A percentile compares a stretch with the other conserved stretches of the same genome.
Evolutionary conservation across 129 eudicot species (phyloP).

Genomic region (Calendula officinalis): DNA sequence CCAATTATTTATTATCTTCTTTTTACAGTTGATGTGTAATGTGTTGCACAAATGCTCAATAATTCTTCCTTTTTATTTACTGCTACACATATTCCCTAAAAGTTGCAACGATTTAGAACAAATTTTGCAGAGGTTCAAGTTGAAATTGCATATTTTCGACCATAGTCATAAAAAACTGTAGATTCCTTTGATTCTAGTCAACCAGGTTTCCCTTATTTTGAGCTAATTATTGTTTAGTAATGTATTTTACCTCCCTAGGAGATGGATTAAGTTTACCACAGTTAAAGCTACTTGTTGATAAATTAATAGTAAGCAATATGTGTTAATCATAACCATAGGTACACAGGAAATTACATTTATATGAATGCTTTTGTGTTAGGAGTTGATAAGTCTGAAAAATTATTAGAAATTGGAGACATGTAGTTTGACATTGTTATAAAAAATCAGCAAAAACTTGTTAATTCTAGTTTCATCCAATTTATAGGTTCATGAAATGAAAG

Average conservation of each 20-base stretch:
- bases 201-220: background rate
- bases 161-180: background rate
- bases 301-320: background rate
- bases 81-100: background rate
- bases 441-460: constrained; percentile 35
- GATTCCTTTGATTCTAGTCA: background rate
- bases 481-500: constrained; percentile 71
- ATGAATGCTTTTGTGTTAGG: no score
- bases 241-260: constrained; percentile 1
- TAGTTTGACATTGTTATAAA: constrained; percentile 23
- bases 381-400: background rate
- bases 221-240: constrained; percentile 9
- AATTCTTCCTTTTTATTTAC: background rate
- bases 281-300: constrained; percentile 3
- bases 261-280: background rate
- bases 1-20: background rate
- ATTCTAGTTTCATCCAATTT: constrained; percentile 53
- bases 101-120: no score
- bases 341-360: background rate
- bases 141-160: background rate
- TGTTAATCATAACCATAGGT: constrained; percentile 1
- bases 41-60: constrained; percentile 8
- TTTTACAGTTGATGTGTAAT: background rate
- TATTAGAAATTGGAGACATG: constrained; percentile 1
- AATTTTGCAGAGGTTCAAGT: constrained; percentile 1